Evolutionary conservation across 1,139 yeast genomes (phyloP), one percentile per base, ranked within the genome.

Genomic region (Saccharomyces hybrid): DNA sequence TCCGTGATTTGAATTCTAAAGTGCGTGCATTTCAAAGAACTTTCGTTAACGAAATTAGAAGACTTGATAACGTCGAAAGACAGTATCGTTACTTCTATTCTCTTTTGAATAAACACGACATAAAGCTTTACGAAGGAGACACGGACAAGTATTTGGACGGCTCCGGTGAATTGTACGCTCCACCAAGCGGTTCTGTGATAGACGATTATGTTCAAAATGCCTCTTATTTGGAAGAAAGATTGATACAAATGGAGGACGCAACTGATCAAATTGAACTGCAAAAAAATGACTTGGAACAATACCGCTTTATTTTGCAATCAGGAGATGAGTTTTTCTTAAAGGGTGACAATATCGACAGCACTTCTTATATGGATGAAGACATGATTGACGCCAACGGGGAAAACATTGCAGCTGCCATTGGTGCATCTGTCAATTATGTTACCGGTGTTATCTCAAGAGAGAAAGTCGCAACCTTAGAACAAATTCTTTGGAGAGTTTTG

Each of bases 401-500:
- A 48, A 57, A 56, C 11, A 47, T 46, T 14, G 48, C 55, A 2
- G 49, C 49, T 27, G 44, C 50, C 13, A 46, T 56, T 19, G 58
- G 64, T 47, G 68, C 73, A 56, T 75, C 76, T 57, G 76, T 78
- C 26, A 81, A 78, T 58, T 88, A 87, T 62, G 84, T 91, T 46
- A 78, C 95, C 27, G 99, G 99, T 62, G 88, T 89, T 7, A 86
- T 95, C 51, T 81, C 83, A 58, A 80, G 95, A 56, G 80, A 79
- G 26, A 87, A 87, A 67, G 82, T 86, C 52, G 75, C 77, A 49
- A 78, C 87, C 3, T 75, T 93, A 62, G 96, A 90, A 69, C 88
- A 89, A 63, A 89, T 95, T 54, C 77, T 95, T 60, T 93, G 98
- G 98, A 81, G 99, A 73, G 84, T 84, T 2, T 78, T 93, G 62